These are phyloP conservation scores for Suillus lakei DNA, from an alignment of 768 basidiomycete species.

Conservation along the genomic window DNA sequence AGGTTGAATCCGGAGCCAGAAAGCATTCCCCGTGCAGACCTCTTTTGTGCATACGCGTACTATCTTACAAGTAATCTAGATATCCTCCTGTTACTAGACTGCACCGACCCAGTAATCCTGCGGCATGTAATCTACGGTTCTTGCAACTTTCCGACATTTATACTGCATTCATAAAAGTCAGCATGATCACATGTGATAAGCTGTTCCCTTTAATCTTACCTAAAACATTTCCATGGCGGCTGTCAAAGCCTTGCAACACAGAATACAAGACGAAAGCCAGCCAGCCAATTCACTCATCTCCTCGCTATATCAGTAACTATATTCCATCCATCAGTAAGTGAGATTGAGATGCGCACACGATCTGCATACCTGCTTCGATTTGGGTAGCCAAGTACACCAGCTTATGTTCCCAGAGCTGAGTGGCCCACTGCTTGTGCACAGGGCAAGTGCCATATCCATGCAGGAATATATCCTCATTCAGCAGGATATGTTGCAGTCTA, in stretches of 20 bases:
- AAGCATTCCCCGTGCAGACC: constrained; percentile 78
- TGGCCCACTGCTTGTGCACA: constrained; percentile 50
- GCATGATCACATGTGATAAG: too few relatives aligned
- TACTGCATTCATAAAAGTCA: too few relatives aligned
- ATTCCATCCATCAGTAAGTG: constrained; percentile 13
- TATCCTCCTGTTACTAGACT: constrained; percentile 22
- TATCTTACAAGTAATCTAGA: constrained; percentile 15
- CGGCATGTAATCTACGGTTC: constrained; percentile 52
- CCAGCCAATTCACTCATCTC: constrained; percentile 61
- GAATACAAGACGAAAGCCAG: constrained; percentile 50
- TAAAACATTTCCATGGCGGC: too few relatives aligned
- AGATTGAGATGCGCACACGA: neutral
- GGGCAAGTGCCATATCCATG: constrained; percentile 70
- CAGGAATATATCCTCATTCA: constrained; percentile 70
- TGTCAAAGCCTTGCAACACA: constrained; percentile 65
- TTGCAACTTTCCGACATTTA: constrained; percentile 55
- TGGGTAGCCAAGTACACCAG: constrained; percentile 48
- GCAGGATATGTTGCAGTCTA: constrained; percentile 54
- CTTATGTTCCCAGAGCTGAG: constrained; percentile 54
- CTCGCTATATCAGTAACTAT: constrained; percentile 67
- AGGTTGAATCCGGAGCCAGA: constrained; percentile 75
- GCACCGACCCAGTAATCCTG: constrained; percentile 10
- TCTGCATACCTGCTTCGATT: constrained; percentile 55
- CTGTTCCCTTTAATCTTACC: too few relatives aligned
- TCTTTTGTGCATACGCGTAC: neutral